phyloP scores from a whole-genome alignment of 495 filamentous ascomycete genomes.

The Lophiostoma macrostomum region DNA sequence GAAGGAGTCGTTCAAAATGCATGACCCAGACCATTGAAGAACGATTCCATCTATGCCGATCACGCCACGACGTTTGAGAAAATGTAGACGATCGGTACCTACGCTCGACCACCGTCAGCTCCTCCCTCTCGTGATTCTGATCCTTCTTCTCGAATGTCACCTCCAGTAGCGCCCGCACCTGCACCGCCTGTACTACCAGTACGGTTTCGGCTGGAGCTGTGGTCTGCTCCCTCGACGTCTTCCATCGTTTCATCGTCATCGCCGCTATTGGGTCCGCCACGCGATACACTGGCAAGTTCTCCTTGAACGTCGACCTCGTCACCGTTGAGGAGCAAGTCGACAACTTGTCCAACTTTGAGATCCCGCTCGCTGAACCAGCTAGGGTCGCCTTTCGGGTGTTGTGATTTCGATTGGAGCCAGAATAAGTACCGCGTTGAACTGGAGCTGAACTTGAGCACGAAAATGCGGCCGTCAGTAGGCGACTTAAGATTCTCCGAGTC shows the following conservation, averaged over 20 bases:
- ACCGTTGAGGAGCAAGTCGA: constrained; percentile 79
- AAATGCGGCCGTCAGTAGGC: constrained; percentile 84
- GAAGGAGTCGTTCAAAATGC: background rate
- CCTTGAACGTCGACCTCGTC: constrained; percentile 81
- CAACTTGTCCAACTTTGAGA: constrained; percentile 74
- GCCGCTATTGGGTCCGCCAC: constrained; percentile 46
- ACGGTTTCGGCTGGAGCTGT: constrained; percentile 54
- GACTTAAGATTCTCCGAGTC: constrained; percentile 52
- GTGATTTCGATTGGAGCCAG: constrained; percentile 88
- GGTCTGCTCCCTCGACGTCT: constrained; percentile 68
- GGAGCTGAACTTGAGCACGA: constrained; percentile 90
- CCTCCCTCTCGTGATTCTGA: constrained; percentile 83
- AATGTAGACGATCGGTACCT: constrained; percentile 56
- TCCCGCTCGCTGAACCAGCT: constrained; percentile 80
- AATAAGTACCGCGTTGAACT: constrained; percentile 88
- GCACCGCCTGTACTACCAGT: constrained; percentile 69
- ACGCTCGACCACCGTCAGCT: constrained; percentile 96
- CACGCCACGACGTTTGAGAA: constrained; percentile 26
- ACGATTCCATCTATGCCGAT: constrained; percentile 11
- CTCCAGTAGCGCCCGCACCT: constrained; percentile 79
- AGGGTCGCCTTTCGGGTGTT: constrained; percentile 68
- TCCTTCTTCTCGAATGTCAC: constrained; percentile 86
- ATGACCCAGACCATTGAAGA: constrained; percentile 1
- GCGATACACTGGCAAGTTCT: constrained; percentile 65
- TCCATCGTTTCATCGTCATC: constrained; percentile 81